Evolutionary conservation across 2,329 filamentous ascomycete genomes (phyloP), one percentile per base, ranked within the genome.

Genomic region (Xylaria polymorpha): DNA sequence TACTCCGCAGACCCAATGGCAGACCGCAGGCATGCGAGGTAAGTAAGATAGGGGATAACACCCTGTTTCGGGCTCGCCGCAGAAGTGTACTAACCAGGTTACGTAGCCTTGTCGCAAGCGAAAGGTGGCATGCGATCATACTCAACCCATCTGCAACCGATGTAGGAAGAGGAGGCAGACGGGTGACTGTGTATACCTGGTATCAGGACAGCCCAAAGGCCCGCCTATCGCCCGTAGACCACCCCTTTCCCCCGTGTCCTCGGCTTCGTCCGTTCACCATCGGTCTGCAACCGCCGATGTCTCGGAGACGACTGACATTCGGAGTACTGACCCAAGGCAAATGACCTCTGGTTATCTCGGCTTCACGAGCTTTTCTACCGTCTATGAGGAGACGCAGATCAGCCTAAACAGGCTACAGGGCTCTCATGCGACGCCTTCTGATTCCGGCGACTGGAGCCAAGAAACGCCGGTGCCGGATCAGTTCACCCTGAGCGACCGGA

Each of bases 71-170:
- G 59, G 51, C 64, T 61, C 65, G 61, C 53, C 61, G 35, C 39
- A 56, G 61, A 63, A 41, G 5, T 29, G 25, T 39, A 64, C 60
- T 76, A 68, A 75, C 68, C 46, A 74, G 74, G n/a, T 53, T 6
- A 77, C 76, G 51, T 77, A 83, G 74, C 80, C 81, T 29, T 83
- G 82, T 62, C 79, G 80, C 12, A 79, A 77, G 62, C 79, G 82
- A 18, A 83, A 83, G 67, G 79, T 83, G 7, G 81, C 82, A 6
- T 84, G 83, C 73, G 82, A 84, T 66, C 81, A 83, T 63, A 70
- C 69, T 0, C 78, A 80, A n/a, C 83, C 83, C 0, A 68, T 79
- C 18, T 84, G 82, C 69, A 74, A 75, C 46, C 77, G 82, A 44
- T 84, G 82, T 68, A 77, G 70, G 56, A 81, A 80, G 71, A 73